These are phyloP conservation scores for Ceratocystis diversiconidia DNA, from an alignment of 2,329 filamentous ascomycete genomes.

Conservation along the genomic window DNA sequence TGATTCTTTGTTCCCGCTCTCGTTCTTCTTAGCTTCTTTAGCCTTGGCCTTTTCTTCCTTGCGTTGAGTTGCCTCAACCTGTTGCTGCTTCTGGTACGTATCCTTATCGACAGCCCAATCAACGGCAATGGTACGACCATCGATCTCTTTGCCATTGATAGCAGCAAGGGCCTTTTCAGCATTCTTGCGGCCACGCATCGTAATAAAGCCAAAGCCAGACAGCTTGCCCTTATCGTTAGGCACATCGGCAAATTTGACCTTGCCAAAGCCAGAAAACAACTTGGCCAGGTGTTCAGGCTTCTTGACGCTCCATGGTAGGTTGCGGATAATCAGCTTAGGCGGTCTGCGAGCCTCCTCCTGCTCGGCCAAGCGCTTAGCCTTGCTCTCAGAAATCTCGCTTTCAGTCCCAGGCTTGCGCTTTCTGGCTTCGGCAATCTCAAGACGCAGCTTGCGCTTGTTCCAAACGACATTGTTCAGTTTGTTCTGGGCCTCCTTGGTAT, in stretches of 20 bases:
- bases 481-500: slow-evolving; percentile 66
- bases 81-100: slow-evolving; percentile 58
- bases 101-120: slow-evolving; percentile 94
- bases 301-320: slow-evolving; percentile 92
- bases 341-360: slow-evolving; percentile 45
- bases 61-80: slow-evolving; percentile 21
- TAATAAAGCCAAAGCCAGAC: slow-evolving; percentile 84
- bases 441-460: slow-evolving; percentile 65
- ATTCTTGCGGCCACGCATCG: slow-evolving; percentile 75
- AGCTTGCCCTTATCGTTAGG: slow-evolving; percentile 65
- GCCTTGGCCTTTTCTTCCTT: slow-evolving; percentile 28
- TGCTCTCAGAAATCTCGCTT: slow-evolving; percentile 29
- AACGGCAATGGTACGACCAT: slow-evolving; percentile 77
- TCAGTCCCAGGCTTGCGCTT: slow-evolving; percentile 41
- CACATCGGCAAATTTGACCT: slow-evolving; percentile 74
- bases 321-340: slow-evolving; percentile 75
- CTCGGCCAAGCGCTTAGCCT: slow-evolving; percentile 40
- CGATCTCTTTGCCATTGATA: slow-evolving; percentile 80
- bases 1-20: slow-evolving; percentile 31
- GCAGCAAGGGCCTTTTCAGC: slow-evolving; percentile 74
- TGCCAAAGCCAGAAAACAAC: slow-evolving; percentile 77
- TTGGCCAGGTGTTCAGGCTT: slow-evolving; percentile 62
- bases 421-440: slow-evolving; percentile 79
- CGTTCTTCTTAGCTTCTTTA: slow-evolving; percentile 18
- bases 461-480: slow-evolving; percentile 68